Evolutionary conservation across 805 yeast species (phyloP).

Genomic region (Saccharomycopsis sp.): DNA sequence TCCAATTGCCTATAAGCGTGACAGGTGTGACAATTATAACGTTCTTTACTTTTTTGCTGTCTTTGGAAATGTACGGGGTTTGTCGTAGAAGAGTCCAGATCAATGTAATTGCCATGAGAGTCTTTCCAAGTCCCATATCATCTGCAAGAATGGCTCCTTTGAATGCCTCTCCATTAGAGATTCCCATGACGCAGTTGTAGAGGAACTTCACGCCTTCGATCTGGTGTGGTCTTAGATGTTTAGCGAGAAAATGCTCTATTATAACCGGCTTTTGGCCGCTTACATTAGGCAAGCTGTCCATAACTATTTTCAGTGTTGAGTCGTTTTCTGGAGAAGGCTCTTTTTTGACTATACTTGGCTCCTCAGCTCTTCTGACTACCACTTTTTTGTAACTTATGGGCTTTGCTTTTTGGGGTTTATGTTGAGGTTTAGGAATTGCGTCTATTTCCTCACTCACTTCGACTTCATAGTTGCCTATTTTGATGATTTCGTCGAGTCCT

Average conservation of each 20-base stretch:
- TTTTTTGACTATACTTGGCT: not conserved
- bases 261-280: conserved; percentile 31
- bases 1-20: conserved; percentile 83
- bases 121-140: conserved; percentile 95
- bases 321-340: conserved; percentile 12
- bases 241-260: conserved; percentile 52
- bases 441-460: conserved; percentile 47
- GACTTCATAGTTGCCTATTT: conserved; percentile 54
- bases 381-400: conserved; percentile 16
- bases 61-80: conserved; percentile 37
- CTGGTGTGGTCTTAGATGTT: conserved; percentile 74
- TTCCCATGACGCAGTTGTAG: conserved; percentile 77
- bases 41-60: conserved; percentile 40
- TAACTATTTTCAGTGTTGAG: conserved; percentile 14
- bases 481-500: conserved; percentile 24
- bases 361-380: conserved; percentile 14
- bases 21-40: conserved; percentile 87
- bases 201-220: conserved; percentile 75
- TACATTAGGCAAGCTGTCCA: not conserved
- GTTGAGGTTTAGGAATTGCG: conserved; percentile 14
- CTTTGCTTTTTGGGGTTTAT: not conserved
- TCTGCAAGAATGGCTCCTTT: conserved; percentile 86
- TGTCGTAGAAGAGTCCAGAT: conserved; percentile 79
- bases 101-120: conserved; percentile 75
- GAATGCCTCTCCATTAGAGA: conserved; percentile 31